Conservation (phyloP, 192 early-diverging fungal species). For the Coemansia sp. region DNA sequence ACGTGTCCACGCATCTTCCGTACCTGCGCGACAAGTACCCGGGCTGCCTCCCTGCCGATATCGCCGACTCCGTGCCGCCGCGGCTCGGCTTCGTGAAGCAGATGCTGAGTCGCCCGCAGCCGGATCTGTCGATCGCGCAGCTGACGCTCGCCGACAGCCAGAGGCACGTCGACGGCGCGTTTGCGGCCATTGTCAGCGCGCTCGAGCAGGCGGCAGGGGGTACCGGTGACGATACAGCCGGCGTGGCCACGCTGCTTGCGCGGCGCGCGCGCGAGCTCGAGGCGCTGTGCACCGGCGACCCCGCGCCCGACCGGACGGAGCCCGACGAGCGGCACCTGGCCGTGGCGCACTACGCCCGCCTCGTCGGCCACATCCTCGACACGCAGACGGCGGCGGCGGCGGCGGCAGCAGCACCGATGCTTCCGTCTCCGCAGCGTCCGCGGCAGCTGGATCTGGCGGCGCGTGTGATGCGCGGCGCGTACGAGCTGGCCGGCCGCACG, state of each 20-base stretch:
- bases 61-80: constrained; percentile 27
- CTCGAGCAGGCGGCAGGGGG: constrained; percentile 2
- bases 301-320: background rate
- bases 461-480: constrained; percentile 25
- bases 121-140: constrained; percentile 6
- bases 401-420: background rate
- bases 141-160: constrained; percentile 12
- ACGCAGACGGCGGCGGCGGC: background rate
- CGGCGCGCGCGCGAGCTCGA: constrained; percentile 5
- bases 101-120: constrained; percentile 37
- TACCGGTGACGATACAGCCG: background rate
- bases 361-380: background rate
- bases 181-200: background rate
- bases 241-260: background rate
- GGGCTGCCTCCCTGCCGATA: constrained; percentile 30
- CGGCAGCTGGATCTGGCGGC: constrained; percentile 15
- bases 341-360: constrained; percentile 18
- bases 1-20: constrained; percentile 69
- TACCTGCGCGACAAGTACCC: constrained; percentile 74
- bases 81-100: constrained; percentile 26
- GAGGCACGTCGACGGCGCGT: background rate
- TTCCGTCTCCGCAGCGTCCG: background rate
- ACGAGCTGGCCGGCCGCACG: constrained; percentile 30
- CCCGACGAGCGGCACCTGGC: constrained; percentile 2
- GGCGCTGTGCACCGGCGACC: background rate